Evolutionary conservation across 495 filamentous ascomycete species (phyloP), one percentile per base, ranked within the genome.

Genomic region (Ascodesmis nigricans): DNA sequence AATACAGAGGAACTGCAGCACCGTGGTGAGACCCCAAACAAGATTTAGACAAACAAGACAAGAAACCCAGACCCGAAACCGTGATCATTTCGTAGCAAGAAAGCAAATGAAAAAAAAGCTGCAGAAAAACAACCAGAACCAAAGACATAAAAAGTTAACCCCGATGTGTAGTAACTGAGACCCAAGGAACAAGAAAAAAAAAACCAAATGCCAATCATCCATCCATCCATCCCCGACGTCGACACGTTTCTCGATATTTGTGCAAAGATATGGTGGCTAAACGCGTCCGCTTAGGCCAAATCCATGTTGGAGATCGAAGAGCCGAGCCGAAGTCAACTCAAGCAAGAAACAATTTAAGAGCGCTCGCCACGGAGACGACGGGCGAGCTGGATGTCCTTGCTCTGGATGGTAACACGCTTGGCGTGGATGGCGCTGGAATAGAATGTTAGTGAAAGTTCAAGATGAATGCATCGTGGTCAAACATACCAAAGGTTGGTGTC

Each of bases 361-460:
- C 83, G 81, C 70, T 93, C 83, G 56, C 83, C 83, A 63, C 83
- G 80, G 64, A 92, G 81, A 56, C 83, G 79, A 50, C 83, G 80
- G 54, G 82, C 81, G 43, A 92, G 78, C 67, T 91, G 82, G 66
- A 91, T 91, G 58, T 91, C 82, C 76, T 91, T 91, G 63, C 65
- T 69, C 62, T 82, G 75, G 63, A 83, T 87, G 58, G 78, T 84
- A 58, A 84, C 78, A 76, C 87, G 87, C 83, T 97, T 95, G 69
- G 87, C 87, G 71, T 97, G 87, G 70, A 97, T 95, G 58, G 87
- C 47, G 44, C 31, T 39, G 10, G 17, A 30, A 2, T n/a, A 42
- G 16, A 31, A 35, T 37, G 35, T 50, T 19, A 50, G 38, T 5
- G 23, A 18, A 32, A 21, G 4, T 33, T 16, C 6, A 21, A 14